Conservation (phyloP, 2,329 filamentous ascomycete species). For the Pseudogymnoascus verrucosus region DNA sequence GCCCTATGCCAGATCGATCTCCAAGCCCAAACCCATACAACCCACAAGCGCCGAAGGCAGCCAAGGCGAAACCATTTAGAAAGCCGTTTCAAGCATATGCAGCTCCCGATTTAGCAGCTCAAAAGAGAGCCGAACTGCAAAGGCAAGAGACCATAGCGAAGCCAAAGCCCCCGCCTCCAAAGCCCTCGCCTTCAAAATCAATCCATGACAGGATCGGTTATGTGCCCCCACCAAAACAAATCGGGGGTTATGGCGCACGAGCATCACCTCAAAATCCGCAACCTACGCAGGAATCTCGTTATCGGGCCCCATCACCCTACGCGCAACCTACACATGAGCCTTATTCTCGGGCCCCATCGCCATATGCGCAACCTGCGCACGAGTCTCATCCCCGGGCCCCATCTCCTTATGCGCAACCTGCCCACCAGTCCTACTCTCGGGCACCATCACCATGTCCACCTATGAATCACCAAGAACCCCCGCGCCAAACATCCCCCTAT, state of each 20-base stretch:
- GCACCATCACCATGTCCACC: conserved; percentile 26
- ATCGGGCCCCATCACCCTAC: conserved; percentile 33
- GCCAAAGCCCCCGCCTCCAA: conserved; percentile 20
- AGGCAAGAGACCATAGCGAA: conserved; percentile 23
- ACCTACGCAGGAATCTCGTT: conserved; percentile 17
- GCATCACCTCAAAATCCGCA: conserved; percentile 32
- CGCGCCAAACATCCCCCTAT: not conserved
- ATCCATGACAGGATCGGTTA: conserved; percentile 19
- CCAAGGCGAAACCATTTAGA: conserved; percentile 52
- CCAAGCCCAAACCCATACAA: conserved; percentile 27
- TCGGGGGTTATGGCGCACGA: conserved; percentile 25
- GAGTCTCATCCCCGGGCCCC: conserved; percentile 28
- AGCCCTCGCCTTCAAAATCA: conserved; percentile 18
- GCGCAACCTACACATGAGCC: conserved; percentile 26
- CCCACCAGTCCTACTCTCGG: conserved; percentile 26
- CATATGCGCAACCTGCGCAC: conserved; percentile 22
- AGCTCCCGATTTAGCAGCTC: conserved; percentile 55
- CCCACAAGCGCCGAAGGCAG: conserved; percentile 24
- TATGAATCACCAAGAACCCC: conserved; percentile 18
- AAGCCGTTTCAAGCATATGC: conserved; percentile 61
- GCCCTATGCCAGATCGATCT: conserved; percentile 34
- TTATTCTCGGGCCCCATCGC: conserved; percentile 30
- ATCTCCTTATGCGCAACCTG: conserved; percentile 33
- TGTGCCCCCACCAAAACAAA: conserved; percentile 24
- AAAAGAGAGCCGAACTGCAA: conserved; percentile 36